A percentile compares a stretch with the other conserved stretches of the same genome.
These are phyloP conservation scores for Gracilariopsis chorda DNA, from an alignment of 23 red algal species.

Conservation along the genomic window DNA sequence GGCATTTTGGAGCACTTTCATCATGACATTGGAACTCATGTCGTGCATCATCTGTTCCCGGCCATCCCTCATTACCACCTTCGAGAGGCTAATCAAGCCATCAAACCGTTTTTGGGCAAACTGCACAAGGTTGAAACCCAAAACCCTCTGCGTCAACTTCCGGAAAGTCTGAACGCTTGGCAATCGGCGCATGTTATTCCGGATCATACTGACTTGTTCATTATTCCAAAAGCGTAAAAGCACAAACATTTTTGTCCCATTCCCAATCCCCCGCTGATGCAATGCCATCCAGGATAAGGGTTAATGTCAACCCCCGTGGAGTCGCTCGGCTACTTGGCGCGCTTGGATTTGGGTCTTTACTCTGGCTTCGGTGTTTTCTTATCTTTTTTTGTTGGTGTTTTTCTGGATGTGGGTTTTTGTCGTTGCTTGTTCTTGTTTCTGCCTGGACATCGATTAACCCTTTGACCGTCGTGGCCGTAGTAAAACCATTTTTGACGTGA, in stretches of 20 bases:
- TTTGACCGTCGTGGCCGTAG: no score
- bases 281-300: no score
- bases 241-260: neutral
- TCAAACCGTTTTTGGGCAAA: conserved; percentile 68
- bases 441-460: no score
- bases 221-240: conserved; percentile 40
- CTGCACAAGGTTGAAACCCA: conserved; percentile 40
- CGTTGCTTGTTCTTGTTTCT: no score
- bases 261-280: no score
- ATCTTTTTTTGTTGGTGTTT: no score
- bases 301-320: no score
- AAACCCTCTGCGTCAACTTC: conserved; percentile 23
- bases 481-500: no score
- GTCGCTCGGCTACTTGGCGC: no score
- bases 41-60: conserved; percentile 83
- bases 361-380: no score
- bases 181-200: conserved; percentile 64
- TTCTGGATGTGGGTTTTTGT: no score
- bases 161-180: conserved; percentile 40
- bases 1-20: conserved; percentile 56
- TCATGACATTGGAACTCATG: conserved; percentile 82
- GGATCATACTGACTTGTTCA: conserved; percentile 62
- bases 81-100: conserved; percentile 48
- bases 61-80: conserved; percentile 85
- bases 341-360: no score